Evolutionary conservation across 2,329 filamentous ascomycete genomes (phyloP), one percentile per base, ranked within the genome.

Genomic region (Calonectria honghensis): DNA sequence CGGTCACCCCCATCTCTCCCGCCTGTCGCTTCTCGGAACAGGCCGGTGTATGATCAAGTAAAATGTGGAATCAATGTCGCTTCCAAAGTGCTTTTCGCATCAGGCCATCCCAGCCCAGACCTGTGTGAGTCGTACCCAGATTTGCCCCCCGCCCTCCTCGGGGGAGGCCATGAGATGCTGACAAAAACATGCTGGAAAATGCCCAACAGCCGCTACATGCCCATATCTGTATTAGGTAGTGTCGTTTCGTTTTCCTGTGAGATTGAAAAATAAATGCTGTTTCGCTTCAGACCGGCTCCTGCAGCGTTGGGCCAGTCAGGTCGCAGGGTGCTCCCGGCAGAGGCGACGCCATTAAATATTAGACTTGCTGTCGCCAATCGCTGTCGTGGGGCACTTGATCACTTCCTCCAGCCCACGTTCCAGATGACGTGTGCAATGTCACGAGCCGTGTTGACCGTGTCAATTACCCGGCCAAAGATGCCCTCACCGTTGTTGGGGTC

Each of bases 391-490:
- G 52, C 27, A 54, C 45, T 68, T 54, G 48, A 69, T 87, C 82
- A 91, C 79, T 88, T 89, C 83, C 90, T 89, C 91, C 91, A 92
- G 61, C 91, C 91, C 75, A 93, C 92, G 82, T 94, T 94, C 92
- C 92, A 93, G 78, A 94, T 92, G 78, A 94, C 92, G 84, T 94
- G 91, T 73, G 91, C 91, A 79, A 94, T 94, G 81, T 94, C 92
- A 80, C 92, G 91, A 78, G 92, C 92, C 66, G 92, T 94, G 85
- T 94, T 94, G 85, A 94, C 91, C 80, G 94, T 96, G 85, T 97
- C 94, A 83, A 96, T 92, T 65, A 97, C 93, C 80, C 93, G 92
- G 75, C 94, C 94, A 81, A 97, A 91, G 70, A 97, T 89, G 61
- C 94, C 93, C 67, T 90, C 88, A 81, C 87, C 91, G 75, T 89